Base-by-base conservation (phyloP, 768 basidiomycete species). In the Hygrophorus russula region DNA sequence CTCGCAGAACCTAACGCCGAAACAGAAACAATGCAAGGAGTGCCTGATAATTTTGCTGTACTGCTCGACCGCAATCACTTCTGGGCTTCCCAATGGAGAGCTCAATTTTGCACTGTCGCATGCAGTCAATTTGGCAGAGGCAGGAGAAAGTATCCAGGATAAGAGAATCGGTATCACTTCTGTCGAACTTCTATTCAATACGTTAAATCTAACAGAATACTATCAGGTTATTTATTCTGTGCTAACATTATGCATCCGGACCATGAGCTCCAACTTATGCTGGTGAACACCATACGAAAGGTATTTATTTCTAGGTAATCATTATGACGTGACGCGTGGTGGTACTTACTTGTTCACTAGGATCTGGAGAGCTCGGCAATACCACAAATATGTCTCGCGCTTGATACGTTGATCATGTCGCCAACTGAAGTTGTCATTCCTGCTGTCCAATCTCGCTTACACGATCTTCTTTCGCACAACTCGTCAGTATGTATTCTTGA, bases 271-370 rank as follows among this genome's bases (percentile, higher is more conserved):
- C 73, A 77, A 40, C 65, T 92, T 17, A 88, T 92, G 82, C 69
- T 90, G 15, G 79, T 91, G 46, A 92, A 92, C 51, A 89, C 88
- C 4, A 56, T 89, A 28, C 78, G 86, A 49, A 91, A 91, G 71
- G 88, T 79, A 24, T 24, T 24, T 7, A 24, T 24, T 7, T 24
- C 7, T 24, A 52, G 45, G 56, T 35, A 5, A 20, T 29, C 4
- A 5, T 28, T n/a, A 11, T 2, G 11, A 13, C 31, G 39, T 41
- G 15, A 35, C 5, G 20, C 6, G 37, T 42, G 8, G 29, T 13
- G 20, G 27, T 15, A 33, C 8, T 38, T 24, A 48, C 46, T 41
- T 41, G 14, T 12, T 36, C 19, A 6, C 24, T 50, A 90, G 87
- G 88, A 92, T 54, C 57, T 92, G 20, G 84, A 87, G 58, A 75